Evolutionary conservation across 495 filamentous ascomycete species (phyloP).

Genomic region (Pseudomonodictys pantanalensis): DNA sequence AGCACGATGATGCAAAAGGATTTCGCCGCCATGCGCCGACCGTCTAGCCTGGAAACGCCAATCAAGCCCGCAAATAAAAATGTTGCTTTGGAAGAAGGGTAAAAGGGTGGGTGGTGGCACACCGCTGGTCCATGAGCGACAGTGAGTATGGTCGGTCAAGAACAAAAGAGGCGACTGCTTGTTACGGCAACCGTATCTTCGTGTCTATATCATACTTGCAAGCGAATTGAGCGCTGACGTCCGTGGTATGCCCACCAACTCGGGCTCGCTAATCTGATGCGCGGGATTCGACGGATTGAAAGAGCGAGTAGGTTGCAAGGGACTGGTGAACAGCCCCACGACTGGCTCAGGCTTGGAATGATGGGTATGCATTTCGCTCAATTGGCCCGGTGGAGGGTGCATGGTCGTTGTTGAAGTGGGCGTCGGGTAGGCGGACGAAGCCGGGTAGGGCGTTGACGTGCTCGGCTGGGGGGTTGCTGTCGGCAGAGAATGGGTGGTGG

Average conservation of each 20-base stretch:
- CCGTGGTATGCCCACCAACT: conserved; percentile 27
- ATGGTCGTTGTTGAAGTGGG: not conserved
- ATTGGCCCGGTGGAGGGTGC: conserved; percentile 1
- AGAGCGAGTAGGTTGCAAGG: conserved; percentile 22
- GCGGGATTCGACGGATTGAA: conserved; percentile 7
- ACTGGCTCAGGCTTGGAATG: conserved; percentile 27
- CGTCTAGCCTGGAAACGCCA: not conserved
- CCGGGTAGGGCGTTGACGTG: not conserved
- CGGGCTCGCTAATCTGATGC: conserved; percentile 20
- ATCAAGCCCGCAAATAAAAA: not conserved
- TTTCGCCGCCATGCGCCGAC: not conserved
- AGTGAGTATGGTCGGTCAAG: not conserved
- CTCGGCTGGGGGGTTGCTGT: not conserved
- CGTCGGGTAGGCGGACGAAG: conserved; percentile 1
- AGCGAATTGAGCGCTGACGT: conserved; percentile 25
- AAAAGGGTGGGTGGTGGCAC: not conserved
- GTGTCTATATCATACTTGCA: conserved; percentile 29
- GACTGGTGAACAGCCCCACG: conserved; percentile 25
- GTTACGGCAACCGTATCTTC: not conserved
- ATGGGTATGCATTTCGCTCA: conserved; percentile 5
- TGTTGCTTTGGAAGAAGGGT: not conserved
- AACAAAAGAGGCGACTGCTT: not conserved
- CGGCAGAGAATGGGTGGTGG: no score
- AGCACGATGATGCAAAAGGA: not conserved
- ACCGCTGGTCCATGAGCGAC: no score